A percentile compares a stretch with the other conserved stretches of the same genome.
phyloP scores from a whole-genome alignment of 2,329 filamentous ascomycete species.

The Fusarium sp. region DNA sequence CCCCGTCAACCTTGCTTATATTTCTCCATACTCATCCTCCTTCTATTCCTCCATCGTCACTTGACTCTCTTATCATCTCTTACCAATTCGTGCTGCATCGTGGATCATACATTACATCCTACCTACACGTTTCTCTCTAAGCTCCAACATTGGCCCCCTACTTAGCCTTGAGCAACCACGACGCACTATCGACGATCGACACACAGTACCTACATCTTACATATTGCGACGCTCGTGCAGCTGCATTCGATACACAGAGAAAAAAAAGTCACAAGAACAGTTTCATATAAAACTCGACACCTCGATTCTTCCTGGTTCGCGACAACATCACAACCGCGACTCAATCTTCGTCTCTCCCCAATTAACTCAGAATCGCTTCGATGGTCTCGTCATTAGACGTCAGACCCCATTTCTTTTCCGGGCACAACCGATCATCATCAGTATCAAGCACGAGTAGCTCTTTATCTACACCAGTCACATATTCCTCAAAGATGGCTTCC shows the following conservation, averaged over 20 bases:
- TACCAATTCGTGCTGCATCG: slow-evolving; percentile 16
- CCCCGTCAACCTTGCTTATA: slow-evolving; percentile 17
- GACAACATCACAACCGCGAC: slow-evolving; percentile 26
- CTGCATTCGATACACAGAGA: slow-evolving; percentile 27
- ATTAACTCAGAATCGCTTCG: slow-evolving; percentile 43
- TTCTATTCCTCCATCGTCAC: slow-evolving; percentile 13
- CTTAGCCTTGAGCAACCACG: slow-evolving; percentile 31
- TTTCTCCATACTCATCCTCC: slow-evolving; percentile 9
- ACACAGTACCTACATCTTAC: slow-evolving; percentile 35
- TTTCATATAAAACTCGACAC: slow-evolving; percentile 4
- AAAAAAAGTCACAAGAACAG: slow-evolving; percentile 24
- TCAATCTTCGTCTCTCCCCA: slow-evolving; percentile 9
- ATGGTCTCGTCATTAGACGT: slow-evolving; percentile 54
- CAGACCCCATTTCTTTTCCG: slow-evolving; percentile 47
- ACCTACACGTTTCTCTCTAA: slow-evolving; percentile 13
- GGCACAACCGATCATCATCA: slow-evolving; percentile 46
- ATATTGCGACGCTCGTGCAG: slow-evolving; percentile 11
- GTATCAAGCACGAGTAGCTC: slow-evolving; percentile 29
- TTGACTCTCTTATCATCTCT: neutral
- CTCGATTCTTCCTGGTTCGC: slow-evolving; percentile 18
- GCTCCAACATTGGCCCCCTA: slow-evolving; percentile 41
- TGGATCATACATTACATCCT: slow-evolving; percentile 32
- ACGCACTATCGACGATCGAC: slow-evolving; percentile 32
- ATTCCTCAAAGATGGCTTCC: slow-evolving; percentile 49
- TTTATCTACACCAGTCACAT: slow-evolving; percentile 10